phyloP scores from a whole-genome alignment of 2,329 filamentous ascomycete genomes.

The Zasmidium angulare region DNA sequence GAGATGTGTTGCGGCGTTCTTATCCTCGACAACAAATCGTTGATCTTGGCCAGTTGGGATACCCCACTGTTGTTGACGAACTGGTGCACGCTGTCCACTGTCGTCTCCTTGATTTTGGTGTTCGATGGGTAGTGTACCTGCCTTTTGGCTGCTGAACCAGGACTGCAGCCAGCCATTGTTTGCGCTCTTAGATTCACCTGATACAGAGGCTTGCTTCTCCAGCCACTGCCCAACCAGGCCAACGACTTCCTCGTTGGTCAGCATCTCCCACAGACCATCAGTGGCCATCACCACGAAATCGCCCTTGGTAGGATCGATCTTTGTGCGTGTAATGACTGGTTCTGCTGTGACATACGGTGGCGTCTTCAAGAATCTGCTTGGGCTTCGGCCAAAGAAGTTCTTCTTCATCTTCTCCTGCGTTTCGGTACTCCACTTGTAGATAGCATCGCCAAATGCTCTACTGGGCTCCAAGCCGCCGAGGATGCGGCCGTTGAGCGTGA shows the following conservation, averaged over 20 bases:
- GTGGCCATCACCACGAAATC: conserved; percentile 97
- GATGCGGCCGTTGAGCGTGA: conserved; percentile 85
- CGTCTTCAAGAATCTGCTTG: conserved; percentile 76
- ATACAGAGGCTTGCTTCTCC: conserved; percentile 63
- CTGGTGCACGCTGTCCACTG: conserved; percentile 78
- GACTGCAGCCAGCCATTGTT: conserved; percentile 64
- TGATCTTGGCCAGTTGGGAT: conserved; percentile 70
- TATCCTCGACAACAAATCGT: conserved; percentile 91
- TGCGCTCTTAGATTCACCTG: conserved; percentile 28
- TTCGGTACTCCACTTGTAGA: conserved; percentile 92
- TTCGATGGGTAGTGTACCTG: conserved; percentile 69
- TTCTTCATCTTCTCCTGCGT: conserved; percentile 78
- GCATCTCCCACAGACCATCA: conserved; percentile 97
- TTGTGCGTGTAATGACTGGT: conserved; percentile 88
- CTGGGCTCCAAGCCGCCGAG: conserved; percentile 89
- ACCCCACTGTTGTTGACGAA: conserved; percentile 89
- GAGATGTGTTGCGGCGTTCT: conserved; percentile 93
- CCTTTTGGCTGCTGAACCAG: conserved; percentile 61
- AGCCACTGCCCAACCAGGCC: conserved; percentile 97
- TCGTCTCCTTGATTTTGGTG: conserved; percentile 49
- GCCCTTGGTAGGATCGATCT: conserved; percentile 82
- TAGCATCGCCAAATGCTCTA: conserved; percentile 91
- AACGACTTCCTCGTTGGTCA: conserved; percentile 97
- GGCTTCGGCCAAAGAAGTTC: conserved; percentile 83
- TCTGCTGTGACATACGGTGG: conserved; percentile 97